Evolutionary conservation across 2,329 filamentous ascomycete genomes (phyloP), one percentile per base, ranked within the genome.

Genomic region (Didymella exigua): DNA sequence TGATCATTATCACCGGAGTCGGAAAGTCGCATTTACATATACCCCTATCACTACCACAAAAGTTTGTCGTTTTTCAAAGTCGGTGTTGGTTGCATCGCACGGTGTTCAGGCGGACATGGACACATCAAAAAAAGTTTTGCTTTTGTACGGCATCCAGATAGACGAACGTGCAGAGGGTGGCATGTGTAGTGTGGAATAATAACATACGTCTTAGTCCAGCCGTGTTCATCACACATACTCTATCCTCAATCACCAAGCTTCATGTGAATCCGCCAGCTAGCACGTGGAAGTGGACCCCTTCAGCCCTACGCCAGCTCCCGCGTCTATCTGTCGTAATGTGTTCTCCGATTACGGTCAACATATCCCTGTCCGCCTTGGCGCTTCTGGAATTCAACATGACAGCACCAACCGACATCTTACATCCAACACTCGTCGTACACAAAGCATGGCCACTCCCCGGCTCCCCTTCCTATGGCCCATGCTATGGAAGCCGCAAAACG

Each of bases 381-480:
- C 21, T 5, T 26, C 9, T 38, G 30, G 36, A 55, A 46, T 55
- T 46, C 52, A 55, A 50, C 8, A 55, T 42, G 52, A 37, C 41
- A 41, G n/a, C 30, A 27, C 7, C 36, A 21, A 26, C 31, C 42
- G 34, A 27, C 23, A 14, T 37, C 47, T 27, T 30, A 24, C 3
- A 37, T 24, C 9, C 13, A 27, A 37, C 52, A 50, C 41, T 43
- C 14, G 11, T 16, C 10, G 9, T 34, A 27, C 19, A 10, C 10
- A 46, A 54, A 61, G 46, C 14, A 80, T 80, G 78, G 73, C 78
- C 16, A 65, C 74, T 38, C 78, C 78, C 13, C 75, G 76, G 37
- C 65, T 81, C 40, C 76, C 77, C 23, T 80, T 80, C 61, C 70
- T 81, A 36, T 81, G 78, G 75, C 78, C 79, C 1, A 74, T 77